Base-by-base conservation (phyloP, 129 eudicot species). In the Glebionis coronaria region DNA sequence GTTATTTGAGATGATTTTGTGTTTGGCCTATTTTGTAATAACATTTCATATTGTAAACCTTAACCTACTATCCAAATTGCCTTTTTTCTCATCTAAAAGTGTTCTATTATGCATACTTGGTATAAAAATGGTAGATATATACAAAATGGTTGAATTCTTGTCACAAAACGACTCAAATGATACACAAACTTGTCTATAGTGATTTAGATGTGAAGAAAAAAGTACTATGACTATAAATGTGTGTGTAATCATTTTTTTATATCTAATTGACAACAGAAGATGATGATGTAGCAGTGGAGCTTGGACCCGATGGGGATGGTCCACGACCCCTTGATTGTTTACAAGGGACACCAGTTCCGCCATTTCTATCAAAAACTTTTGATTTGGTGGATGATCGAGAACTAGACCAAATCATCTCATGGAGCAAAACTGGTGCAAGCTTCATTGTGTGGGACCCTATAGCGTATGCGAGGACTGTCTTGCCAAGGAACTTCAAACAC, bases 401-500 rank as follows among this genome's bases (percentile, higher is more conserved):
- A 1, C 25, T 82, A 53, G 83, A 93, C 61, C 63, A 63, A 20
- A 57, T 84, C 15, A 84, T 93, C 44, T 83, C 98, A 8, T 93
- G 98, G 96, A 73, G 88, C 23, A 56, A 46, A 0, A 51, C 15
- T 3, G 96, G 96, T 10, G 47, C 75, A 21, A 88, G 95, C 86
- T 93, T 93, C 27, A 77, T 93, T 29, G 91, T 93, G 21, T 86
- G 96, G 96, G 87, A 93, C 52, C 83, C 86, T 0, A 46, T 74
- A 50, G 92, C 80, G 69, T 93, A 88, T 16, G 52, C 92, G 0
- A 80, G 85, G 76, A 10, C 8, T 15, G 54, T 88, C 23, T 68
- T 93, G 71, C 98, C 98, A 2, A 78, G 82, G 69, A 78, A 86
- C 54, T 93, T 93, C 86, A 93, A 93, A 81, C 96, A 86, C 82